Evolutionary conservation across 495 filamentous ascomycete genomes (phyloP).

Genomic region (Aspergillus nidulans): DNA sequence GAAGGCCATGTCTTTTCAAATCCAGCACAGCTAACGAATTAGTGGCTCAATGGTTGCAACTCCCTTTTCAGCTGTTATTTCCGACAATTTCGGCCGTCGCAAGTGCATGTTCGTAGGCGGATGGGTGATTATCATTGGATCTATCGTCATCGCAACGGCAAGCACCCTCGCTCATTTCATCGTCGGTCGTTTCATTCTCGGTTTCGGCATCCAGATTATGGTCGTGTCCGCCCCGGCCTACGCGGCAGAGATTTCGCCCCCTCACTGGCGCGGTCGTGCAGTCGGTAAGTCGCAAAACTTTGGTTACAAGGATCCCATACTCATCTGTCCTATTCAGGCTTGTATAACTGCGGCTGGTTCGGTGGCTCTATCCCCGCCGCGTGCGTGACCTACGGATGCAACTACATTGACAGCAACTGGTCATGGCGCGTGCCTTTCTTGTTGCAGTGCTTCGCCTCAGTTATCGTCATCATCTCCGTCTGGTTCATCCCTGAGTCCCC

Average conservation of each 20-base stretch:
- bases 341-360: slow-evolving; percentile 59
- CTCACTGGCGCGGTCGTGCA: slow-evolving; percentile 62
- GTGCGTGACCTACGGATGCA: slow-evolving; percentile 38
- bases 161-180: slow-evolving; percentile 54
- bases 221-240: slow-evolving; percentile 74
- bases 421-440: slow-evolving; percentile 56
- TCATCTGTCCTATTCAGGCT: slow-evolving; percentile 24
- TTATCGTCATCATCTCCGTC: slow-evolving; percentile 51
- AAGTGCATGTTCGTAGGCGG: slow-evolving; percentile 66
- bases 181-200: slow-evolving; percentile 71
- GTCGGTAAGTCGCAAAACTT: slow-evolving; percentile 35
- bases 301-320: background rate
- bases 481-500: slow-evolving; percentile 61
- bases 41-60: slow-evolving; percentile 52
- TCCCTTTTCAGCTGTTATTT: slow-evolving; percentile 31
- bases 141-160: slow-evolving; percentile 47
- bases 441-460: slow-evolving; percentile 42
- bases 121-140: slow-evolving; percentile 58
- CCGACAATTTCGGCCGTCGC: slow-evolving; percentile 51
- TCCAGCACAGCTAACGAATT: slow-evolving; percentile 6
- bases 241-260: slow-evolving; percentile 72
- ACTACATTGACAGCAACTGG: slow-evolving; percentile 33
- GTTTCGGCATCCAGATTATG: slow-evolving; percentile 67
- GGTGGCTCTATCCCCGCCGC: slow-evolving; percentile 50
- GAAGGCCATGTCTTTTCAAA: background rate